Conservation (phyloP, 345 rosid genomes). For the Boechera stricta region DNA sequence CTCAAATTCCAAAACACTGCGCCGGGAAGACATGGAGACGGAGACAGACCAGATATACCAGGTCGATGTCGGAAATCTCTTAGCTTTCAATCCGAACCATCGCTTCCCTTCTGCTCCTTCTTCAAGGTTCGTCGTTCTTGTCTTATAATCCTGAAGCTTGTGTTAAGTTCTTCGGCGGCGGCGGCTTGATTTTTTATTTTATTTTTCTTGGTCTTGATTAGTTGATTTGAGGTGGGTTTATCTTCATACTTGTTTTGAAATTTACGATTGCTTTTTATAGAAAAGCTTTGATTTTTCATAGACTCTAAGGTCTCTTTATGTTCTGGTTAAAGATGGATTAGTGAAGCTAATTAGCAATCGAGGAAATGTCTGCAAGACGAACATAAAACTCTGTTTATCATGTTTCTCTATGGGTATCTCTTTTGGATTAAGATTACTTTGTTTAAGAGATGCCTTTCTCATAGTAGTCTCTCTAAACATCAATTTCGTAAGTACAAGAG, state of each 20-base stretch:
- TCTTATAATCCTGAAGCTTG: conserved; percentile 15
- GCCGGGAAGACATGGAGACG: conserved; percentile 46
- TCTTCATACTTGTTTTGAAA: background rate
- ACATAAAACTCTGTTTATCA: background rate
- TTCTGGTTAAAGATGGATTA: background rate
- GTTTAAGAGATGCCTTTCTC: background rate
- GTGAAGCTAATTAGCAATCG: background rate
- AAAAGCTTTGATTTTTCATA: background rate
- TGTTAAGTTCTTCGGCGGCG: conserved; percentile 30
- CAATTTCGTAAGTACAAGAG: background rate
- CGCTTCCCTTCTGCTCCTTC: conserved; percentile 56
- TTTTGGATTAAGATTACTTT: background rate
- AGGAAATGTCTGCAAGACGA: background rate
- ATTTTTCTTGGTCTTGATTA: background rate
- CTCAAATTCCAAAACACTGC: conserved; percentile 16
- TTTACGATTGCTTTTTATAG: conserved; percentile 15
- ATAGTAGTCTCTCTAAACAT: background rate
- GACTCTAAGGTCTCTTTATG: background rate
- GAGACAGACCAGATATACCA: conserved; percentile 46
- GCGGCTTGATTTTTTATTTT: conserved; percentile 15
- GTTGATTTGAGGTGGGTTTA: conserved; percentile 16
- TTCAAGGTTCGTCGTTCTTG: conserved; percentile 56
- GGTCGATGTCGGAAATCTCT: conserved; percentile 77
- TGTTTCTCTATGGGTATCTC: background rate
- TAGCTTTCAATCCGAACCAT: conserved; percentile 65